Conservation (phyloP, 1,284 basidiomycete genomes). For the Tranzscheliella williamsii region DNA sequence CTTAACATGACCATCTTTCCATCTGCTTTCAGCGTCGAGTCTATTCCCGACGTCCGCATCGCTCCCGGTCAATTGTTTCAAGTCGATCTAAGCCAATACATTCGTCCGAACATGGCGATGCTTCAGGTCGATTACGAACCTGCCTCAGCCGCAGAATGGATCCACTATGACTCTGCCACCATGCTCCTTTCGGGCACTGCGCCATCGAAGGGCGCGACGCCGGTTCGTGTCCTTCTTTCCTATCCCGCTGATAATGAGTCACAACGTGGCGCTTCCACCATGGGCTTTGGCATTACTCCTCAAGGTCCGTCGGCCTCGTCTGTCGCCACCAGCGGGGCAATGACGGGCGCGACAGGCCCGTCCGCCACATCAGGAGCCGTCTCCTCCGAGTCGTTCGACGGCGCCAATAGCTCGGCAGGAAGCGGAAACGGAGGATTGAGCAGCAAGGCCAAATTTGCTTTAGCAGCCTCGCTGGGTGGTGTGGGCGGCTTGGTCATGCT, state of each 20-base stretch:
- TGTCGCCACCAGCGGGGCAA: not conserved
- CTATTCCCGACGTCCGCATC: conserved; percentile 18
- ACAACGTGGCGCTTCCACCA: conserved; percentile 5
- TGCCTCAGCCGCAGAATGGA: conserved; percentile 59
- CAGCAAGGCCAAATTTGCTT: conserved; percentile 32
- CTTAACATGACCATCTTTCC: conserved; percentile 50
- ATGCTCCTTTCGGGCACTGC: conserved; percentile 58
- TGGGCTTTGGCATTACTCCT: conserved; percentile 11
- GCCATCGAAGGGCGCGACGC: conserved; percentile 8
- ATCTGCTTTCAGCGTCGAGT: conserved; percentile 18
- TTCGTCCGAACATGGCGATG: conserved; percentile 6
- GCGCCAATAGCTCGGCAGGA: conserved; percentile 2
- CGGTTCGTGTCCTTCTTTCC: conserved; percentile 12
- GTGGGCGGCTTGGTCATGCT: conserved; percentile 43
- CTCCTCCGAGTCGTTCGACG: not conserved
- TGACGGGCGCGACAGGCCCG: not conserved
- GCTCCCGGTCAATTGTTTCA: conserved; percentile 24
- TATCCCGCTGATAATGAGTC: not conserved
- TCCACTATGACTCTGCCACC: conserved; percentile 60
- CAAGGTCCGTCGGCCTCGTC: not conserved
- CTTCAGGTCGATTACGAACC: conserved; percentile 14
- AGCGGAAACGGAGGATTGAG: conserved; percentile 20
- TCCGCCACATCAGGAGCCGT: not conserved
- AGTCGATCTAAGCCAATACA: conserved; percentile 19
- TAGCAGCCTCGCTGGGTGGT: conserved; percentile 40